Conservation (phyloP, 352 stramenopile genomes). For the Phytophthora quininea region DNA sequence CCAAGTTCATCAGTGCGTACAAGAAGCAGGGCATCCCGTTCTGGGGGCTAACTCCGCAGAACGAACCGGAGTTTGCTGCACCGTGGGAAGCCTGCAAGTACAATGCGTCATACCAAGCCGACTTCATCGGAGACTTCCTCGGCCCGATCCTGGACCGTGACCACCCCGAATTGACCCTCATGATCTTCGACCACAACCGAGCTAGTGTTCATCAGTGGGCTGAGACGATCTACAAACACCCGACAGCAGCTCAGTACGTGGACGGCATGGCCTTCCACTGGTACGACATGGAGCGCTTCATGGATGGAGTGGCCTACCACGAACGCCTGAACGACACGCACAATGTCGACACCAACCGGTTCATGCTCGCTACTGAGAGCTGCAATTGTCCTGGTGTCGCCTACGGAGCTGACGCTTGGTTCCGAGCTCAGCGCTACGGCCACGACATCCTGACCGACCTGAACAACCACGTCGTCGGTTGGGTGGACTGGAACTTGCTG, state of each 20-base stretch:
- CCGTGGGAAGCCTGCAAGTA: slow-evolving; percentile 74
- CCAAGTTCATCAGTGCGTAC: slow-evolving; percentile 89
- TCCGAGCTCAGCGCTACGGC: slow-evolving; percentile 83
- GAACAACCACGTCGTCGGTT: slow-evolving; percentile 85
- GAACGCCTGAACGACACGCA: slow-evolving; percentile 83
- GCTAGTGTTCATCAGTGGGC: slow-evolving; percentile 74
- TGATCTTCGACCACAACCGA: slow-evolving; percentile 93
- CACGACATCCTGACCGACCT: slow-evolving; percentile 91
- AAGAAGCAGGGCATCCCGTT: slow-evolving; percentile 72
- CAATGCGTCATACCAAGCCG: slow-evolving; percentile 52
- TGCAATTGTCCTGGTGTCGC: slow-evolving; percentile 77
- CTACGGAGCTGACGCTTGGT: slow-evolving; percentile 66
- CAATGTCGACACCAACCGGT: slow-evolving; percentile 56
- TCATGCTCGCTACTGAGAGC: slow-evolving; percentile 75
- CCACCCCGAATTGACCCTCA: slow-evolving; percentile 78
- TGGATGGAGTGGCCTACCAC: slow-evolving; percentile 80
- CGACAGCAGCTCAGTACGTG: slow-evolving; percentile 70
- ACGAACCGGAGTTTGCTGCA: slow-evolving; percentile 80
- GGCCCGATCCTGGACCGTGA: slow-evolving; percentile 76
- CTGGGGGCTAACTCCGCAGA: slow-evolving; percentile 88
- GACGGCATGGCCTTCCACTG: slow-evolving; percentile 93
- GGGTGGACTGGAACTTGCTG: slow-evolving; percentile 93
- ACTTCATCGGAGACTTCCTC: slow-evolving; percentile 80
- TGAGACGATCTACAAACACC: slow-evolving; percentile 65
- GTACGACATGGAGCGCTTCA: slow-evolving; percentile 67